Percentiles rank a stretch among this genome's conserved stretches.
These are phyloP conservation scores for Dioscorea alata DNA, from an alignment of 106 monocot species.

Conservation along the genomic window DNA sequence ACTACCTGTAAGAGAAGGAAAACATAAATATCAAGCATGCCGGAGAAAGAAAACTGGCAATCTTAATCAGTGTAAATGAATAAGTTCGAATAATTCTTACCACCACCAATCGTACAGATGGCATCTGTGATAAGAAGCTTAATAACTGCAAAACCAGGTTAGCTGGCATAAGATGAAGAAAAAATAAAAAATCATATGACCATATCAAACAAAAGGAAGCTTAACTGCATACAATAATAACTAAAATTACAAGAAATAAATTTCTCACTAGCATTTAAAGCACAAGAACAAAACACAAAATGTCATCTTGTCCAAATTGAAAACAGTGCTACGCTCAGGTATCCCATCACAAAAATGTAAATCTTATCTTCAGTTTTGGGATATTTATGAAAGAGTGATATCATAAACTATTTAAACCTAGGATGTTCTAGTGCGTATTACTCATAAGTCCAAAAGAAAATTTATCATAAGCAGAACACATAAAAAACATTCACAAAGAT, in stretches of 20 bases:
- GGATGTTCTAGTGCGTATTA: too few relatives aligned
- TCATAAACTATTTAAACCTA: too few relatives aligned
- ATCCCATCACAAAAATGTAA: too few relatives aligned
- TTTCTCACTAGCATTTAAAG: too few relatives aligned
- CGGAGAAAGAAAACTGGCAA: background rate
- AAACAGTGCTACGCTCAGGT: background rate
- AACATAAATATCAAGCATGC: background rate
- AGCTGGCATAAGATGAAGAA: slow-evolving; percentile 1
- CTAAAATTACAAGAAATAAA: too few relatives aligned
- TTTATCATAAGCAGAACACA: too few relatives aligned
- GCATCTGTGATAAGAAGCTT: slow-evolving; percentile 73
- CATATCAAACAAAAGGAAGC: background rate
- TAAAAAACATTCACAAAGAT: too few relatives aligned
- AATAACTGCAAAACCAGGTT: slow-evolving; percentile 53
- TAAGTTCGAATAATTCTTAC: slow-evolving; percentile 26
- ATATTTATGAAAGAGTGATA: too few relatives aligned
- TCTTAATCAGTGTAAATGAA: background rate
- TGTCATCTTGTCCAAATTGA: background rate
- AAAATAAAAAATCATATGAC: background rate
- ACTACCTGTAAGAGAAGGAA: slow-evolving; percentile 51
- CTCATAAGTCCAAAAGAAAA: too few relatives aligned
- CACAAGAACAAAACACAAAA: background rate
- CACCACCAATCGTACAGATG: slow-evolving; percentile 82
- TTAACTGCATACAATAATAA: too few relatives aligned
- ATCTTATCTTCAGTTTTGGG: too few relatives aligned